Base-by-base conservation (phyloP, 2,329 filamentous ascomycete genomes). In the Colletotrichum godetiae region DNA sequence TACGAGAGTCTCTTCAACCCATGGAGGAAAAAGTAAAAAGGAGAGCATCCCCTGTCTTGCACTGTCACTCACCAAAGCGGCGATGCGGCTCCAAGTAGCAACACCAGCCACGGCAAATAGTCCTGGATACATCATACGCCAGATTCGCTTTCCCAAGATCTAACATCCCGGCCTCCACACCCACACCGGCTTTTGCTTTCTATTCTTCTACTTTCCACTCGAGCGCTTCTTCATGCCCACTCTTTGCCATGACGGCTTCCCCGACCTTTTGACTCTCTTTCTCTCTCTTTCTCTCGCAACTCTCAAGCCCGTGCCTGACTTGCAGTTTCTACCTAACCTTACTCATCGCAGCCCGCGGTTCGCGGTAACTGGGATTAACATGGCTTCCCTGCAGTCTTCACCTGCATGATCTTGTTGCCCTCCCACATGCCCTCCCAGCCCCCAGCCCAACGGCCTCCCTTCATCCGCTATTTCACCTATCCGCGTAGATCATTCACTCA, bases 81-180 rank as follows among this genome's bases (percentile, higher is more conserved):
- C 33, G 19, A 33, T 31, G 31, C 55, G 67, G 46, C 62, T 31
- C 46, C 19, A 55, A 53, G 31, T 7, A 67, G 46, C 58, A 60
- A 24, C 49, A 29, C 22, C 22, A 68, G 19, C 33, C 58, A 12
- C 67, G 19, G 24, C 15, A 6, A 35, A 52, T n/a, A 37, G 46
- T 22, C 5, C 37, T 55, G 12, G n/a, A 5, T 35, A 49, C n/a
- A 29, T 29, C 27, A 29, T 29, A 42, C 37, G 27, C 66, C 69
- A 69, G 42, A 69, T 69, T 55, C 42, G 67, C 59, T 64, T 49
- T 64, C 42, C 57, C 59, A 37, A 61, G 63, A 67, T 71, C 58
- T 53, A 33, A 33, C 59, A 68, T 53, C 29, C 65, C 53, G 8
- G n/a, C 15, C 19, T 22, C 19, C 19, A 55, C 19, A 10, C 12